These are phyloP conservation scores for Lachancea meyersii DNA, from an alignment of 805 yeast species.

Conservation along the genomic window DNA sequence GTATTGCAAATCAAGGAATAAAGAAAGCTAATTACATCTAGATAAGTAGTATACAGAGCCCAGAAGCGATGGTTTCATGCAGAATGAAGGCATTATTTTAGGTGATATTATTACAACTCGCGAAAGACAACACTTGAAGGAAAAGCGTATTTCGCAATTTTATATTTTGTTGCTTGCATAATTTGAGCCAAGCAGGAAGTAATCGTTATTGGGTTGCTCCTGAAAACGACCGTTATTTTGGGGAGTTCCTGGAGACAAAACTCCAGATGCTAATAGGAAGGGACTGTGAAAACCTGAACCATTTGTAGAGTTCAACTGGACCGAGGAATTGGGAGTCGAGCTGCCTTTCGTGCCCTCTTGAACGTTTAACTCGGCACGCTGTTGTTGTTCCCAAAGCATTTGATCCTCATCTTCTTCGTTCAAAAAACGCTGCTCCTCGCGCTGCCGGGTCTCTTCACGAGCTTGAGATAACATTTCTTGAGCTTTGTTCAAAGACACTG, in stretches of 20 bases:
- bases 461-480: conserved; percentile 81
- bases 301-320: conserved; percentile 16
- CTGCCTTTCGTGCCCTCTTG: conserved; percentile 8
- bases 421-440: conserved; percentile 39
- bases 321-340: conserved; percentile 9
- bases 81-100: background rate
- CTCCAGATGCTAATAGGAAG: conserved; percentile 58
- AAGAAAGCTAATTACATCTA: no score
- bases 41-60: no score
- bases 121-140: background rate
- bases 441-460: conserved; percentile 60
- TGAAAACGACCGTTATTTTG: conserved; percentile 5
- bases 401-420: conserved; percentile 25
- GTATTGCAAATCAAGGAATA: no score
- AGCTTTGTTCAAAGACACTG: conserved; percentile 80
- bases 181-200: conserved; percentile 12
- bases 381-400: conserved; percentile 30
- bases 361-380: conserved; percentile 12
- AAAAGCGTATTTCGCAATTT: conserved; percentile 1
- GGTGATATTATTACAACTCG: conserved; percentile 4
- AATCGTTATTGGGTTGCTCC: conserved; percentile 6
- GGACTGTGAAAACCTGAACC: conserved; percentile 59
- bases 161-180: conserved; percentile 7
- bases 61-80: no score
- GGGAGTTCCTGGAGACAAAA: conserved; percentile 40